Evolutionary conservation across 2,329 filamentous ascomycete species (phyloP).

Genomic region (Lecanicillium sp.): DNA sequence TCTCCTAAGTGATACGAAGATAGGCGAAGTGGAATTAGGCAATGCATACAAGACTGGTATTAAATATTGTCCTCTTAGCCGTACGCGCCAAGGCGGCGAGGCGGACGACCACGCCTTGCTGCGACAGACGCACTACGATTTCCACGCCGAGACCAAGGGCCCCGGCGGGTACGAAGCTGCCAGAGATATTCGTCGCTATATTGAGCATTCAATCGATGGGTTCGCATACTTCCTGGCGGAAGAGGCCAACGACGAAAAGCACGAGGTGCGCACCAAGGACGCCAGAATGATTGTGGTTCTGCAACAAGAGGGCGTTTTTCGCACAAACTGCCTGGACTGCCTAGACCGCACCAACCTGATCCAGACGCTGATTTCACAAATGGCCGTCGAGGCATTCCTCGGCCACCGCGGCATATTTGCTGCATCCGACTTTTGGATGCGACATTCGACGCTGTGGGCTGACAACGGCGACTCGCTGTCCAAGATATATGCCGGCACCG

Average conservation of each 20-base stretch:
- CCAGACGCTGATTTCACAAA: slow-evolving; percentile 90
- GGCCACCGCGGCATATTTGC: slow-evolving; percentile 63
- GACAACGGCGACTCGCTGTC: slow-evolving; percentile 94
- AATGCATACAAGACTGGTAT: slow-evolving; percentile 75
- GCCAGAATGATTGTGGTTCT: slow-evolving; percentile 61
- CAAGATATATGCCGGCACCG: slow-evolving; percentile 93
- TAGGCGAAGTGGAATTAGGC: slow-evolving; percentile 78
- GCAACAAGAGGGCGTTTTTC: slow-evolving; percentile 91
- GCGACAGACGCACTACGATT: slow-evolving; percentile 84
- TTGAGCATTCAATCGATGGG: slow-evolving; percentile 71
- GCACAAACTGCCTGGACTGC: slow-evolving; percentile 94
- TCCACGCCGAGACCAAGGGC: slow-evolving; percentile 87
- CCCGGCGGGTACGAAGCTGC: slow-evolving; percentile 85
- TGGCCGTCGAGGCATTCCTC: slow-evolving; percentile 84
- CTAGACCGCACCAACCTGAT: slow-evolving; percentile 93
- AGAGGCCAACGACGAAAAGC: slow-evolving; percentile 51
- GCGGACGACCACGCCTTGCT: slow-evolving; percentile 66
- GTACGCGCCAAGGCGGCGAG: slow-evolving; percentile 43
- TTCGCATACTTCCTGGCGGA: slow-evolving; percentile 92
- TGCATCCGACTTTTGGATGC: slow-evolving; percentile 78
- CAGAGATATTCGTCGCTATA: slow-evolving; percentile 71
- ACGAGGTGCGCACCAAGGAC: slow-evolving; percentile 30
- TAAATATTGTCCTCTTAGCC: slow-evolving; percentile 64
- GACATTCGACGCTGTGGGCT: slow-evolving; percentile 91
- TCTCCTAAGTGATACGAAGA: slow-evolving; percentile 83